Conservation (phyloP, 257 asterid genomes). For the Rhazya stricta region DNA sequence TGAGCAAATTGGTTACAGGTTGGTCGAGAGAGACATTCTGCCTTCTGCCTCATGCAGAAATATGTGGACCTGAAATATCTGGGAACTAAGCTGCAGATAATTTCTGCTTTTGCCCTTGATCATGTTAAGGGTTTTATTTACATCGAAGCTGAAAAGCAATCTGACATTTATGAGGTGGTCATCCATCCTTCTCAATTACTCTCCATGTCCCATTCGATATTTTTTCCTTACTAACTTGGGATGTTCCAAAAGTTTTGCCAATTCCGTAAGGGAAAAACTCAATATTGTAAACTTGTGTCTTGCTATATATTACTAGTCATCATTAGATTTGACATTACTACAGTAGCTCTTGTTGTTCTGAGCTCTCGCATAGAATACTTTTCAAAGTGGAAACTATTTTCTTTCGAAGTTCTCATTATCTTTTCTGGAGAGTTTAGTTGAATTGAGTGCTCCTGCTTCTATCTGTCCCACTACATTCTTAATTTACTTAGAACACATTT, state of each 20-base stretch:
- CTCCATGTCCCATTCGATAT: not conserved
- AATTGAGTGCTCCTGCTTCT: slow-evolving; percentile 8
- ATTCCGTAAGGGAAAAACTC: not conserved
- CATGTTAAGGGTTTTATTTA: slow-evolving; percentile 73
- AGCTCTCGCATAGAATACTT: not conserved
- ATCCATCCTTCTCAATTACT: slow-evolving; percentile 7
- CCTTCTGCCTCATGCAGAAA: slow-evolving; percentile 93
- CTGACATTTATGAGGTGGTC: slow-evolving; percentile 72
- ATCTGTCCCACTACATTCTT: not conserved
- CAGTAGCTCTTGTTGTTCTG: not conserved
- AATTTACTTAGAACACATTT: not conserved
- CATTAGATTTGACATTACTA: not conserved
- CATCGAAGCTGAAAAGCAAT: slow-evolving; percentile 78
- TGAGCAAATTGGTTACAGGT: slow-evolving; percentile 41
- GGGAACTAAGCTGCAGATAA: slow-evolving; percentile 68
- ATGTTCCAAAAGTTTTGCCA: not conserved
- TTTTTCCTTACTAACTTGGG: not conserved
- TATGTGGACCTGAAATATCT: slow-evolving; percentile 54
- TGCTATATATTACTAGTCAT: not conserved
- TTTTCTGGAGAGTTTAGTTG: slow-evolving; percentile 11
- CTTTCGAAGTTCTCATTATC: not conserved
- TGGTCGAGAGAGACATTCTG: slow-evolving; percentile 90
- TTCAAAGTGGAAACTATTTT: not conserved
- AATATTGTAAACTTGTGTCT: not conserved
- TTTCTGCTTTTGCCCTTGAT: slow-evolving; percentile 84